These are phyloP conservation scores for Suhomyces panamericanus DNA, from an alignment of 1,139 yeast species.

Conservation along the genomic window DNA sequence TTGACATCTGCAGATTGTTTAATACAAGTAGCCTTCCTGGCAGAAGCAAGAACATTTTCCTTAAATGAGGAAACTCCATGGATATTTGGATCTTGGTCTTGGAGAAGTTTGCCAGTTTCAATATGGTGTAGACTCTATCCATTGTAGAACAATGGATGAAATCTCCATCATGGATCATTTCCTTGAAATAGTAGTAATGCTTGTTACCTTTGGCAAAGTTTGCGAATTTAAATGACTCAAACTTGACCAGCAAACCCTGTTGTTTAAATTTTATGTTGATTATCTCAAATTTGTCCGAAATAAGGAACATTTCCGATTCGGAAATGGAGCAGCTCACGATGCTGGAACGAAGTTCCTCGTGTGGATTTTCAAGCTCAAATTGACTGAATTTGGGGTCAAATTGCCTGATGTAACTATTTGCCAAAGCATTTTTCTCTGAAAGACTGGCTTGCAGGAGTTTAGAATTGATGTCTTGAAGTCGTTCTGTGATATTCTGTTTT, in stretches of 20 bases:
- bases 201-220: neutral
- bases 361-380: neutral
- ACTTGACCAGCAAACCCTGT: neutral
- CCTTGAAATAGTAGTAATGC: neutral
- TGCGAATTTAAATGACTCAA: neutral
- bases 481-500: neutral
- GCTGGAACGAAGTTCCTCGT: neutral
- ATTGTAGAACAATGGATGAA: constrained; percentile 3
- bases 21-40: constrained; percentile 2
- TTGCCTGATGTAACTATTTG: neutral
- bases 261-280: neutral
- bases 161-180: constrained; percentile 3
- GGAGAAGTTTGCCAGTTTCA: neutral
- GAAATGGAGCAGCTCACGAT: neutral
- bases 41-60: constrained; percentile 5
- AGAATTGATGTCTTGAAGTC: neutral
- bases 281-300: constrained; percentile 3
- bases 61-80: neutral
- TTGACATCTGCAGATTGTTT: constrained; percentile 6
- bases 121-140: constrained; percentile 3
- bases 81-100: neutral
- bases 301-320: constrained; percentile 2
- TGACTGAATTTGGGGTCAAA: neutral
- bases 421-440: constrained; percentile 1
- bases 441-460: neutral